Evolutionary conservation across 2,329 filamentous ascomycete species (phyloP).

Genomic region (Simplicillium aogashimaense): DNA sequence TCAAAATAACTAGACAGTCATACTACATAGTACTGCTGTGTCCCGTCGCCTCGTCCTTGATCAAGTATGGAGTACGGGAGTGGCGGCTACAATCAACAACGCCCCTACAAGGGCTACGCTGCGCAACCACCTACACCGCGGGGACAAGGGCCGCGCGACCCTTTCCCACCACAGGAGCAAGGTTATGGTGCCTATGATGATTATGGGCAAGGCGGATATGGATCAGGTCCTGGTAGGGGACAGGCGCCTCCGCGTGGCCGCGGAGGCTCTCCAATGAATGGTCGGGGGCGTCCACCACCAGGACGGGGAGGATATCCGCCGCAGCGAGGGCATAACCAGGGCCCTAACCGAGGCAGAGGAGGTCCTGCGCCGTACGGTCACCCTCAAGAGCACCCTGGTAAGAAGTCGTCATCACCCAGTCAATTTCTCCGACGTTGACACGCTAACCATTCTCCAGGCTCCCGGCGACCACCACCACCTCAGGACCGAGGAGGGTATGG

Average conservation of each 20-base stretch:
- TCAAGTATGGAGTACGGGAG: slow-evolving; percentile 41
- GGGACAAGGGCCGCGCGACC: not conserved
- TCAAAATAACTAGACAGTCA: too few relatives aligned
- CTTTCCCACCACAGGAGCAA: slow-evolving; percentile 8
- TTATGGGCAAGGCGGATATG: slow-evolving; percentile 34
- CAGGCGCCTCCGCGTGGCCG: slow-evolving; percentile 29
- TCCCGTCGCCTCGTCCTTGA: slow-evolving; percentile 1
- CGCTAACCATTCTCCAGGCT: not conserved
- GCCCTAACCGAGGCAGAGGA: slow-evolving; percentile 12
- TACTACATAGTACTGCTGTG: not conserved
- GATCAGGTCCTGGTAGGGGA: slow-evolving; percentile 25
- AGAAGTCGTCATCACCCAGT: too few relatives aligned
- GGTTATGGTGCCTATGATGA: slow-evolving; percentile 26
- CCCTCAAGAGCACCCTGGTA: too few relatives aligned
- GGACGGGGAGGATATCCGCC: slow-evolving; percentile 27
- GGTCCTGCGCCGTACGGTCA: slow-evolving; percentile 5
- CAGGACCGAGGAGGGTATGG: not conserved
- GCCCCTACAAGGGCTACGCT: slow-evolving; percentile 37
- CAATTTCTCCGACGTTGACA: too few relatives aligned
- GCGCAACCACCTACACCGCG: slow-evolving; percentile 28
- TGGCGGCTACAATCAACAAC: slow-evolving; percentile 27
- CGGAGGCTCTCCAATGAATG: slow-evolving; percentile 33
- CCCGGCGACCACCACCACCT: not conserved
- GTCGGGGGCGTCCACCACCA: slow-evolving; percentile 24
- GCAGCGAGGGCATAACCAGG: slow-evolving; percentile 7